Base-by-base conservation (phyloP, 2,329 filamentous ascomycete genomes). In the Colletotrichum sublineola region DNA sequence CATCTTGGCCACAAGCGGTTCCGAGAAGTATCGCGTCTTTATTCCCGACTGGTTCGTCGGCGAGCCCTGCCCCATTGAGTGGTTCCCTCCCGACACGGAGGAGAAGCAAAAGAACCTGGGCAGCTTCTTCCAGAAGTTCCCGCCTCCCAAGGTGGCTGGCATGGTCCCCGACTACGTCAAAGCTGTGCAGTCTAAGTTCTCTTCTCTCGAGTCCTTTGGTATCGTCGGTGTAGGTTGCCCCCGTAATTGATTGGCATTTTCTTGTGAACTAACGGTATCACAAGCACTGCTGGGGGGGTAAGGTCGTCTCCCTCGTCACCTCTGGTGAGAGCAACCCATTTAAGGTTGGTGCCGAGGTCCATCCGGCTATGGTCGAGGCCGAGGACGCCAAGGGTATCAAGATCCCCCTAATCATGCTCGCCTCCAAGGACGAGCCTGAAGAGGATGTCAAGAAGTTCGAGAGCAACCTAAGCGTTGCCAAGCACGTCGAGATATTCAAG, bases 41-140 rank as follows among this genome's bases (percentile, higher is more conserved):
- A 95, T 98, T 75, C 95, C 95, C 38, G 95, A 98, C 84, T 96
- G 94, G 87, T 97, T 97, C 85, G 88, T 93, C 73, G 95, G 94
- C 80, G 87, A 89, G 75, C 92, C 94, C 2, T 83, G 83, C 77
- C 82, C 84, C 62, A 86, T 90, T 80, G 84, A 84, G 78, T 82
- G 87, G 88, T 90, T 90, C 79, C 92, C 92, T 2, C 88, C 91
- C 33, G 81, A 90, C 81, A 93, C 82, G 7, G 83, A 88, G 6
- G 90, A 93, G 76, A 92, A 93, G 82, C 81, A 89, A 79, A 84
- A 88, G 80, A 84, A 84, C 36, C 83, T 93, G 4, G 84, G 84
- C 38, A 82, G 80, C 5, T 93, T 93, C 82, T 88, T 93, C 77
- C 79, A 80, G 52, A 87, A 84, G 73, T 83, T 85, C 78, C 82